A percentile compares a stretch with the other conserved stretches of the same genome.
Conservation (phyloP, 352 stramenopile genomes). For the Globisporangium mamillatum region DNA sequence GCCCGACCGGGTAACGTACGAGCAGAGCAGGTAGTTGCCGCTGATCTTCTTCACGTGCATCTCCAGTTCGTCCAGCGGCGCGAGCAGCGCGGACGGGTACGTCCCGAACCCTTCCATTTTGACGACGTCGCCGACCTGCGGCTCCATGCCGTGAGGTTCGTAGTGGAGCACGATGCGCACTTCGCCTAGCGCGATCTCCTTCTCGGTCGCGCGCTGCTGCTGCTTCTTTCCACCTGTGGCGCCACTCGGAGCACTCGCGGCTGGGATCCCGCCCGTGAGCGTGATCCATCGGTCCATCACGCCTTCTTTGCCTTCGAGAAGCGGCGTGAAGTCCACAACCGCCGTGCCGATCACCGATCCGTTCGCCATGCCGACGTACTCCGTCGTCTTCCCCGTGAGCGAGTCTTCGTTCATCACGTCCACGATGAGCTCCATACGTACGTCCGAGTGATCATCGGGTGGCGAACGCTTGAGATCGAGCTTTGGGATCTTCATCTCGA, state of each 20-base stretch:
- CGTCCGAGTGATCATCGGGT: conserved; percentile 63
- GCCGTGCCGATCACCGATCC: conserved; percentile 77
- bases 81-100: conserved; percentile 65
- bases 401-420: conserved; percentile 86
- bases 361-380: conserved; percentile 73
- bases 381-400: conserved; percentile 67
- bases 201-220: conserved; percentile 22
- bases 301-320: conserved; percentile 76
- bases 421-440: conserved; percentile 68
- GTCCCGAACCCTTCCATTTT: conserved; percentile 75
- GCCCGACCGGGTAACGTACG: conserved; percentile 60
- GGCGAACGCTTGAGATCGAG: conserved; percentile 54
- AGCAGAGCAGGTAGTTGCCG: conserved; percentile 73
- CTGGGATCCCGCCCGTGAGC: conserved; percentile 41
- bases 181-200: conserved; percentile 59
- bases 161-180: conserved; percentile 79
- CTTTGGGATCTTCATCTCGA: conserved; percentile 77
- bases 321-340: conserved; percentile 57
- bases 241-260: conserved; percentile 12
- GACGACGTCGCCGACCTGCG: conserved; percentile 61
- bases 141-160: conserved; percentile 77
- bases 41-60: conserved; percentile 81
- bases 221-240: conserved; percentile 36
- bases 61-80: conserved; percentile 66
- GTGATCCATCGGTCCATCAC: conserved; percentile 79